These are phyloP conservation scores for Stereocaulon alpinum DNA, from an alignment of 495 filamentous ascomycete genomes.

Conservation along the genomic window DNA sequence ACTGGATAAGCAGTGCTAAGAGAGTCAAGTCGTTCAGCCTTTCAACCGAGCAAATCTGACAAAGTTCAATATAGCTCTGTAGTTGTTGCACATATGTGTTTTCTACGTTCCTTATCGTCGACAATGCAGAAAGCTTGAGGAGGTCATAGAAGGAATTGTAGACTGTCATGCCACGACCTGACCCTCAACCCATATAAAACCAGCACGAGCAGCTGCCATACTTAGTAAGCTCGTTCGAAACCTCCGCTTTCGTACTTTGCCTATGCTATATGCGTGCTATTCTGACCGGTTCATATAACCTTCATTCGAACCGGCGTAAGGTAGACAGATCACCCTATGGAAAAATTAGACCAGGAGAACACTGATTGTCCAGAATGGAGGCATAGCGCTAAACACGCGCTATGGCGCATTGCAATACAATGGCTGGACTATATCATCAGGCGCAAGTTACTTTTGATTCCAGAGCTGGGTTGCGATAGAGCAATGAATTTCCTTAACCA, in stretches of 20 bases:
- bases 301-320: no score
- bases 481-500: no score
- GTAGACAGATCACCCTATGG: no score
- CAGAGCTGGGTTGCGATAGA: no score
- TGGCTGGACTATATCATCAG: conserved; percentile 10
- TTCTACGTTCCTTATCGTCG: conserved; percentile 28
- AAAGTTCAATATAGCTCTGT: conserved; percentile 20
- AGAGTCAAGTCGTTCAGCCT: no score
- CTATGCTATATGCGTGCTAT: no score
- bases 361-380: no score
- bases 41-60: no score
- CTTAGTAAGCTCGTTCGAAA: background rate
- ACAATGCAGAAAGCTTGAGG: conserved; percentile 24
- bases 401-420: conserved; percentile 25
- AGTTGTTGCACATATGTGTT: conserved; percentile 23
- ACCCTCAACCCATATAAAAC: conserved; percentile 21
- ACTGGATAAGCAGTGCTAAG: conserved; percentile 24
- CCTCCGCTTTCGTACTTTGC: no score
- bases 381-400: conserved; percentile 15
- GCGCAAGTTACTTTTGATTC: no score
- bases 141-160: conserved; percentile 30
- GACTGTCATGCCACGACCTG: conserved; percentile 4
- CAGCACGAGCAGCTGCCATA: conserved; percentile 39
- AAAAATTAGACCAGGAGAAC: no score
- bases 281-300: no score